Conservation (phyloP, 495 filamentous ascomycete genomes). For the Aspergillus cristatus region DNA sequence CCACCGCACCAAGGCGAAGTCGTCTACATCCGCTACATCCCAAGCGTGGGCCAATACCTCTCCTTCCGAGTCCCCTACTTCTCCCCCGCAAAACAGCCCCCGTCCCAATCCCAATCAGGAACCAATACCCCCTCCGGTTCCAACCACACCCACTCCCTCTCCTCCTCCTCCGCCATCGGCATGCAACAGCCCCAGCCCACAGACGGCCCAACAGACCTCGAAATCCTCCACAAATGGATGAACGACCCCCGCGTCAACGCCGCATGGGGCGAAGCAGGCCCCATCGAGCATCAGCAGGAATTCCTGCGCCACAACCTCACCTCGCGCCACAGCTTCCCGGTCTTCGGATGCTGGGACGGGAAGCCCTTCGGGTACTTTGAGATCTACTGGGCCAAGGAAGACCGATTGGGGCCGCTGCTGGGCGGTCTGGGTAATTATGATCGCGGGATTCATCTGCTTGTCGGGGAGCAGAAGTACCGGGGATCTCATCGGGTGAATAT, state of each 20-base stretch:
- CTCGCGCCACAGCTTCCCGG: constrained; percentile 72
- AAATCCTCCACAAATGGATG: constrained; percentile 85
- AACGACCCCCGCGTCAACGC: constrained; percentile 72
- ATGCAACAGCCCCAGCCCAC: constrained; percentile 22
- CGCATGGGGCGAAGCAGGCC: constrained; percentile 70
- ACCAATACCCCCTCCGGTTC: constrained; percentile 12
- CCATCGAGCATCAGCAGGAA: constrained; percentile 50
- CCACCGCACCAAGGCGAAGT: constrained; percentile 80
- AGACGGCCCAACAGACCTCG: constrained; percentile 47
- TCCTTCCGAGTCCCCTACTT: constrained; percentile 70
- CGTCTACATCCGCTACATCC: constrained; percentile 83
- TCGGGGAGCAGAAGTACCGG: constrained; percentile 89
- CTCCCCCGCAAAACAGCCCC: constrained; percentile 14
- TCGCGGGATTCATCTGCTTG: constrained; percentile 75
- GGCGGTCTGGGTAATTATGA: constrained; percentile 69
- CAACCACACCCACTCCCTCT: constrained; percentile 18
- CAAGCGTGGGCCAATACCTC: constrained; percentile 72
- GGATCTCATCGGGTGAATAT: constrained; percentile 61
- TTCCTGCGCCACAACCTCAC: constrained; percentile 60
- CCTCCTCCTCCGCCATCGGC: constrained; percentile 16
- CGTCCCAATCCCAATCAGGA: constrained; percentile 4
- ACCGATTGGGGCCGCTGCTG: constrained; percentile 59
- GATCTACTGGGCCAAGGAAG: constrained; percentile 98
- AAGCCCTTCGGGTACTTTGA: constrained; percentile 97
- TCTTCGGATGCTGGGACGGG: constrained; percentile 88